Conservation (phyloP, 2,329 filamentous ascomycete genomes). For the Diaporthe longicolla region DNA sequence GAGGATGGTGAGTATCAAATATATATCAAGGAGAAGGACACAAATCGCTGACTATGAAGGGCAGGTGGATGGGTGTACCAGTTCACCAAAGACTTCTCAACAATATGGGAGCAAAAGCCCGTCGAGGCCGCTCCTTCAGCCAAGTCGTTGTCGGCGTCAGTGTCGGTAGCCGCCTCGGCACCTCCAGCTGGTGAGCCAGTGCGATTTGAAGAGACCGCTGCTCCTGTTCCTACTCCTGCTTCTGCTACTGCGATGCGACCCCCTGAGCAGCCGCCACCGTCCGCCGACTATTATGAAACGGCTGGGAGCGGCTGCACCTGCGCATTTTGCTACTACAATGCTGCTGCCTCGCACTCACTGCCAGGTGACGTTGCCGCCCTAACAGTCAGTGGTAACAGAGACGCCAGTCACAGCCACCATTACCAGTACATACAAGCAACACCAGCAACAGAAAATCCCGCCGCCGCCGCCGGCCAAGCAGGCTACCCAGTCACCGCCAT, state of each 20-base stretch:
- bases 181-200: constrained; percentile 36
- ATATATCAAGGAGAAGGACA: neutral
- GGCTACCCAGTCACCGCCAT: constrained; percentile 1
- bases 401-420: constrained; percentile 13
- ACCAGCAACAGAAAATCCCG: constrained; percentile 11
- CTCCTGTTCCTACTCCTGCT: constrained; percentile 4
- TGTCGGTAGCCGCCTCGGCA: constrained; percentile 24
- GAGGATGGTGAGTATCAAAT: constrained; percentile 14
- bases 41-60: constrained; percentile 1
- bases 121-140: neutral
- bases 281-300: neutral
- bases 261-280: constrained; percentile 1
- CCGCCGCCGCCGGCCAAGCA: constrained; percentile 13
- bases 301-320: constrained; percentile 1
- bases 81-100: constrained; percentile 38
- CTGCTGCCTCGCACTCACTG: neutral
- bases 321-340: constrained; percentile 8
- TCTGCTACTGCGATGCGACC: neutral
- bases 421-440: constrained; percentile 23
- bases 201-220: constrained; percentile 30
- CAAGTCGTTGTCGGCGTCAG: constrained; percentile 12
- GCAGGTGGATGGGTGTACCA: constrained; percentile 39
- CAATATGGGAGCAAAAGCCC: constrained; percentile 38
- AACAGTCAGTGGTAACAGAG: constrained; percentile 32
- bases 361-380: constrained; percentile 29